These are phyloP conservation scores for Dendrostoma leiphaemia DNA, from an alignment of 2,329 filamentous ascomycete species.

Conservation along the genomic window DNA sequence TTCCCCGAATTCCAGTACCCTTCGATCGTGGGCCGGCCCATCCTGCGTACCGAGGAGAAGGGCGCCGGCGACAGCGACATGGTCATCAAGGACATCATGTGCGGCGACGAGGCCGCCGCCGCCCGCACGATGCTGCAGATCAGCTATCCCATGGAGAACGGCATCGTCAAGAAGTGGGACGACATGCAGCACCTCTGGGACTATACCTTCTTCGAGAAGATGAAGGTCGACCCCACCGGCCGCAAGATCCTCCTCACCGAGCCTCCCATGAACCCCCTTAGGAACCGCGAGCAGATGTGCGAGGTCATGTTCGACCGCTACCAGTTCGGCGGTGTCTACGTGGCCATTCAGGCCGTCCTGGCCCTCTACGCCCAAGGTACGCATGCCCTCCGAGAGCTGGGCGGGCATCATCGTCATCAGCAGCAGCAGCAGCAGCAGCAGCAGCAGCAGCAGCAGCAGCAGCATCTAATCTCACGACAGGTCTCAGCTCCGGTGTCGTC, in stretches of 20 bases:
- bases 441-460: background rate
- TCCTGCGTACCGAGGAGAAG: slow-evolving; percentile 91
- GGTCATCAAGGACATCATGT: slow-evolving; percentile 98
- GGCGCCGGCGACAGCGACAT: slow-evolving; percentile 48
- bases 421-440: background rate
- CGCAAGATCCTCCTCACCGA: slow-evolving; percentile 98
- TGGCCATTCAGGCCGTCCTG: slow-evolving; percentile 95
- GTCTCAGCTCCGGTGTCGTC: slow-evolving; percentile 90
- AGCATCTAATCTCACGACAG: slow-evolving; percentile 35
- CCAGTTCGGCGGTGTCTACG: slow-evolving; percentile 93
- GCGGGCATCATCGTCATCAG: background rate
- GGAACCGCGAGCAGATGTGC: slow-evolving; percentile 96
- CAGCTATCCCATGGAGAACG: slow-evolving; percentile 99
- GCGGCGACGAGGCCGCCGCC: slow-evolving; percentile 94
- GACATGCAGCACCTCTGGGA: slow-evolving; percentile 99
- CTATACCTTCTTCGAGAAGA: slow-evolving; percentile 97
- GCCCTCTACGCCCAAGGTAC: slow-evolving; percentile 94
- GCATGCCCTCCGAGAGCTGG: no score
- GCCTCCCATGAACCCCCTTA: slow-evolving; percentile 95
- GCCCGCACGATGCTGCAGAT: slow-evolving; percentile 97
- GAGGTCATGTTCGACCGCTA: slow-evolving; percentile 99
- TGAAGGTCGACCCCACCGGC: slow-evolving; percentile 84
- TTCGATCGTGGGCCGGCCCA: slow-evolving; percentile 95
- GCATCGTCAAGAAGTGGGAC: slow-evolving; percentile 99
- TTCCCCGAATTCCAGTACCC: slow-evolving; percentile 99